These are phyloP conservation scores for Trametes maxima DNA, from an alignment of 768 basidiomycete species.

Conservation along the genomic window DNA sequence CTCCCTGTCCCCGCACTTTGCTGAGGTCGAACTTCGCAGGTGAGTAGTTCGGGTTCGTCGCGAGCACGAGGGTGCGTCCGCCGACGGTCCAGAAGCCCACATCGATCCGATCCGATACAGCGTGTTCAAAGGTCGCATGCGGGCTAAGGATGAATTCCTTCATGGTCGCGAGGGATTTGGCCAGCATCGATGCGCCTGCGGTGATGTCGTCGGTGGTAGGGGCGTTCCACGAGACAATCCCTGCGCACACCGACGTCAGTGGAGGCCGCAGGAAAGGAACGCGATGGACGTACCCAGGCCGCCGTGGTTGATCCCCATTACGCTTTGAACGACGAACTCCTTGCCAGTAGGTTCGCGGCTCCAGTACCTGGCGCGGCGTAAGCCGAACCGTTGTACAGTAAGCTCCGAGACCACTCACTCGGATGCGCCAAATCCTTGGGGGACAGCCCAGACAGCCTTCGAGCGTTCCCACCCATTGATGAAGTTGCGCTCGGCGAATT, in stretches of 20 bases:
- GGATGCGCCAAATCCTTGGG: slow-evolving; percentile 71
- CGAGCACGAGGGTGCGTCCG: slow-evolving; percentile 36
- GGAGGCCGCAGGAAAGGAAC: background rate
- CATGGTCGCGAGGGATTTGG: slow-evolving; percentile 33
- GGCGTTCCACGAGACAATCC: slow-evolving; percentile 45
- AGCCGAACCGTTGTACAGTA: background rate
- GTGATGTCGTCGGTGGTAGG: slow-evolving; percentile 44
- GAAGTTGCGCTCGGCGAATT: slow-evolving; percentile 60
- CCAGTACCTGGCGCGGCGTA: slow-evolving; percentile 52
- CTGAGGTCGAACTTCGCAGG: slow-evolving; percentile 25
- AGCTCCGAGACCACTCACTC: slow-evolving; percentile 30
- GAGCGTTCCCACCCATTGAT: slow-evolving; percentile 68
- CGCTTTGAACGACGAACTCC: slow-evolving; percentile 67
- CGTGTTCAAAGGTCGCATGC: slow-evolving; percentile 28
- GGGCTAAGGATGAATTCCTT: slow-evolving; percentile 37
- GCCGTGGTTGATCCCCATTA: slow-evolving; percentile 73
- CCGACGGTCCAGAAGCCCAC: slow-evolving; percentile 39
- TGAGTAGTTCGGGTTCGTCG: slow-evolving; percentile 37
- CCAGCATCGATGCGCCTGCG: slow-evolving; percentile 37
- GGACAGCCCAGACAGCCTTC: slow-evolving; percentile 78
- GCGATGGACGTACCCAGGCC: slow-evolving; percentile 44
- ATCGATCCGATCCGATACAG: slow-evolving; percentile 31
- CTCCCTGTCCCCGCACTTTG: slow-evolving; percentile 12
- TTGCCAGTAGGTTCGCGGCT: slow-evolving; percentile 62
- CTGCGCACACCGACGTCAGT: slow-evolving; percentile 6